These are phyloP conservation scores for Platanus orientalis DNA, from an alignment of 164 flowering plant species.

Conservation along the genomic window DNA sequence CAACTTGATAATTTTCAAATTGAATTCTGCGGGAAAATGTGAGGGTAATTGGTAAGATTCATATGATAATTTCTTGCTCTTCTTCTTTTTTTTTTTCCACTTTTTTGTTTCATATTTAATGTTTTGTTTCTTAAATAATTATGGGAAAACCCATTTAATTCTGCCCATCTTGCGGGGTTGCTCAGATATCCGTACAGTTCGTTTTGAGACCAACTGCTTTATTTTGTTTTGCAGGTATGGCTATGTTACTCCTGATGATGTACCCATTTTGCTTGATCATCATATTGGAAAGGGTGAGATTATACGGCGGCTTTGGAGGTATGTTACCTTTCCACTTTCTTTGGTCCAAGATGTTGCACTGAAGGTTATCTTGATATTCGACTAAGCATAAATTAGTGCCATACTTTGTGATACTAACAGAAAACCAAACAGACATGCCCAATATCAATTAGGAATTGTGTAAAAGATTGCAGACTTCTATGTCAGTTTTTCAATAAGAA, in stretches of 20 bases:
- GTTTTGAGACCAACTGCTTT: not conserved
- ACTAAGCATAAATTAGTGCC: not conserved
- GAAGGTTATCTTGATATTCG: not conserved
- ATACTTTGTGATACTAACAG: not conserved
- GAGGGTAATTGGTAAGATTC: constrained; percentile 74
- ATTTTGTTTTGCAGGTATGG: constrained; percentile 69
- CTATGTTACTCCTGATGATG: constrained; percentile 87
- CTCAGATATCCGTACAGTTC: not conserved
- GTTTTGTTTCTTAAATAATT: not conserved
- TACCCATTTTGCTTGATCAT: constrained; percentile 63
- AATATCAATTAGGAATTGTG: too few relatives aligned
- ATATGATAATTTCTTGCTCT: not conserved
- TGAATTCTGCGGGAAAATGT: constrained; percentile 51
- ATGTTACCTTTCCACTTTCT: constrained; percentile 1
- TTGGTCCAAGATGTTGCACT: not conserved
- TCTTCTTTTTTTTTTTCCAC: not conserved
- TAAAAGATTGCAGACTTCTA: too few relatives aligned
- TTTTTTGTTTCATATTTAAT: too few relatives aligned
- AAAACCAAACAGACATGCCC: not conserved
- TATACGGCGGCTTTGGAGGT: constrained; percentile 68
- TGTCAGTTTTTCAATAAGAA: too few relatives aligned
- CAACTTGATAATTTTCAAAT: constrained; percentile 66
- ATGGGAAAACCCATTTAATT: not conserved
- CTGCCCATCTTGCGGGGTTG: constrained; percentile 3
- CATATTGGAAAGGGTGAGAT: constrained; percentile 78